These are phyloP conservation scores for Thyridium curvatum DNA, from an alignment of 2,329 filamentous ascomycete species.

Conservation along the genomic window DNA sequence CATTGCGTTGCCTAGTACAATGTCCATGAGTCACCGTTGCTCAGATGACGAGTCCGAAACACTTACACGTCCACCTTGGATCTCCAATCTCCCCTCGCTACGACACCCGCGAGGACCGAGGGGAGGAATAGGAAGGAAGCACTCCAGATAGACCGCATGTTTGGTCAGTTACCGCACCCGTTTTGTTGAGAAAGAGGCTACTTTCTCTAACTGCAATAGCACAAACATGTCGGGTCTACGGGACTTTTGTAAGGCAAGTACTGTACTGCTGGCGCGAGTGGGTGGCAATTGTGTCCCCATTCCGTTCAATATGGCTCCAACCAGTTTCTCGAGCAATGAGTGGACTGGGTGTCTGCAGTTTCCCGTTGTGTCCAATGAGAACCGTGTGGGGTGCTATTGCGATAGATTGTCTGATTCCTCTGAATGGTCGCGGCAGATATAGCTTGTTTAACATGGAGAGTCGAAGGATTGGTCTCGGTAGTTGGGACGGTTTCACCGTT, in stretches of 20 bases:
- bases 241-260: conserved; percentile 1
- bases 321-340: no score
- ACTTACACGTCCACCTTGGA: conserved; percentile 4
- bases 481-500: not conserved
- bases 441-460: not conserved
- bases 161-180: not conserved
- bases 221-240: not conserved
- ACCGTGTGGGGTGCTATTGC: conserved; percentile 4
- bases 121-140: conserved; percentile 1
- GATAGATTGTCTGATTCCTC: conserved; percentile 3
- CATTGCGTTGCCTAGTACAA: conserved; percentile 12
- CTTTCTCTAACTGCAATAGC: not conserved
- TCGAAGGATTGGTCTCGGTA: not conserved
- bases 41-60: not conserved
- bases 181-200: conserved; percentile 1
- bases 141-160: conserved; percentile 3
- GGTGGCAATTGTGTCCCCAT: conserved; percentile 4
- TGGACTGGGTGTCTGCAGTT: conserved; percentile 7
- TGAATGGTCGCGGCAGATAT: conserved; percentile 5
- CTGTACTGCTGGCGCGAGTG: not conserved
- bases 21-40: not conserved
- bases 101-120: conserved; percentile 2
- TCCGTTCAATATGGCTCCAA: no score
- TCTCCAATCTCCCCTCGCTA: conserved; percentile 3
- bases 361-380: conserved; percentile 7